Base-by-base conservation (phyloP, 1,284 basidiomycete genomes). In the Irpex sp. region DNA sequence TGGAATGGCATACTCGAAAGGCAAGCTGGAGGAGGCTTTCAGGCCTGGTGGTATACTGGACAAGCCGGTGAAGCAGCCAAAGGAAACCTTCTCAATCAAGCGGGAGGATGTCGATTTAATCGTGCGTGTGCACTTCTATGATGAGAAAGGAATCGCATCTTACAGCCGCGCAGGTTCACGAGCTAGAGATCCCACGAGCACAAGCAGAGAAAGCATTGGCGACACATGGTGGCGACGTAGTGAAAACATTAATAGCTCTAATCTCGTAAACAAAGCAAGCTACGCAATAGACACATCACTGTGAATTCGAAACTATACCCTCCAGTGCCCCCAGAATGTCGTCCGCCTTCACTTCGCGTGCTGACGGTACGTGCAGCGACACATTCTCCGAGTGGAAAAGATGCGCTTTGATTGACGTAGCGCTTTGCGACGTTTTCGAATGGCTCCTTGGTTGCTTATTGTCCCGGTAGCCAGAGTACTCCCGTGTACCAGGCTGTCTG, bases 101-200 rank as follows among this genome's bases (percentile, higher is more conserved):
- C 79, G 81, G 60, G 87, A 88, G 64, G 86, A 89, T 67, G 75
- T 89, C 1, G 87, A 89, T 62, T 66, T 88, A 3, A 82, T 90
- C 62, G 88, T 89, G 67, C 68, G 82, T 76, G 48, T 59, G 19
- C 17, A n/a, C 47, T 49, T 38, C n/a, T 31, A 34, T 9, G 9
- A 19, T 13, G 31, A 31, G 36, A 34, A 19, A 49, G 17, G 63
- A 15, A 52, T 34, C 11, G 17, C 34, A 19, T 17, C 49, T 21
- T 21, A 5, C 6, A 52, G 26, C 26, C 36, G 57, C 52, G 57
- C 67, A 89, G 88, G 79, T 88, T 7, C 78, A 81, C 64, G 87
- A 89, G 74, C 82, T 90, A 61, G 88, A 89, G 68, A 82, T 88
- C 62, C 72, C 86, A 5, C 78, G 82, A 52, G 68, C 75, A 5